phyloP scores from a whole-genome alignment of 2,329 filamentous ascomycete genomes.

The Colletotrichum coccodes region DNA sequence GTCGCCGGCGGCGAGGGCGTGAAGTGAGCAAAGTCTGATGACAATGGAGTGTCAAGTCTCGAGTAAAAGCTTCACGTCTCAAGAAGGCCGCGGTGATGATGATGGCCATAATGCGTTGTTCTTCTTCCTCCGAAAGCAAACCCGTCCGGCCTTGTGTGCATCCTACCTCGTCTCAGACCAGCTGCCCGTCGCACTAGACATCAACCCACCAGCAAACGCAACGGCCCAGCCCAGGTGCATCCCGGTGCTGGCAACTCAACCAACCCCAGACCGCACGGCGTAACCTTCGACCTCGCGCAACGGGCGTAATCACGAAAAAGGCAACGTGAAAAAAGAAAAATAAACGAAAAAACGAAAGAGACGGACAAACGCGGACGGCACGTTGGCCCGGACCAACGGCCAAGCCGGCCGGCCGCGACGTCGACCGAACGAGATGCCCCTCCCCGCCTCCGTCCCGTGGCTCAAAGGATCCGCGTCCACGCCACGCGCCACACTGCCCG shows the following conservation, averaged over 20 bases:
- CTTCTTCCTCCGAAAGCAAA: background rate
- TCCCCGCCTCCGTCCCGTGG: background rate
- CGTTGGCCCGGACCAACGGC: background rate
- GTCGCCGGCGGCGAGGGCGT: slow-evolving; percentile 48
- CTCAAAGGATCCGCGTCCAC: background rate
- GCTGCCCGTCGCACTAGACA: background rate
- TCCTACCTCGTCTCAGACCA: background rate
- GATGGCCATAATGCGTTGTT: background rate
- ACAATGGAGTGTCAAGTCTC: background rate
- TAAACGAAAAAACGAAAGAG: background rate
- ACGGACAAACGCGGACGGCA: background rate
- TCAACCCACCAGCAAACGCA: background rate
- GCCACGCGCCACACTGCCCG: background rate
- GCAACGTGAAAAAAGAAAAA: background rate
- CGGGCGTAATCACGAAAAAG: background rate
- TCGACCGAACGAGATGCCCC: background rate
- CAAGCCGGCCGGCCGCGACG: background rate
- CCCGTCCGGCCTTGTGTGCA: background rate
- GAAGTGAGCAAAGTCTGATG: too few relatives aligned
- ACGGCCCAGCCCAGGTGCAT: background rate
- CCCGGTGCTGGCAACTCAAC: too few relatives aligned
- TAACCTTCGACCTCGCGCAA: background rate
- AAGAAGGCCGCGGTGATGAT: background rate
- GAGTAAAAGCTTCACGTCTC: background rate
- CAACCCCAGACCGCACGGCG: background rate